phyloP scores from a whole-genome alignment of 345 rosid genomes.

The Firmiana major region DNA sequence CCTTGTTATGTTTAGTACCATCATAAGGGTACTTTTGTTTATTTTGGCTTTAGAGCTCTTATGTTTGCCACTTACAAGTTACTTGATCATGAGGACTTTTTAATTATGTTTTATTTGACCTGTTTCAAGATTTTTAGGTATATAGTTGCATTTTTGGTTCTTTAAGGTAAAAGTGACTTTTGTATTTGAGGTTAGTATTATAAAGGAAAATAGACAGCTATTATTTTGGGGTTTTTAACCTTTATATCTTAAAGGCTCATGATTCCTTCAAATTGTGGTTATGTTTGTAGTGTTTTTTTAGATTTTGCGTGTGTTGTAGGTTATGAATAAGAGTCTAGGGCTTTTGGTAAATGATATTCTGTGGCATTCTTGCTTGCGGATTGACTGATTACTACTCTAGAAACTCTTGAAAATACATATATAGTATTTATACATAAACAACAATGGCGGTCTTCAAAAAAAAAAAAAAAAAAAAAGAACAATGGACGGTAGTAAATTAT shows the following conservation, averaged over 20 bases:
- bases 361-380: not conserved
- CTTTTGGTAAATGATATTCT: not conserved
- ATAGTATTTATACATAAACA: not conserved
- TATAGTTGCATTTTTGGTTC: not conserved
- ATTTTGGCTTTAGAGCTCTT: not conserved
- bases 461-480: not conserved
- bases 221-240: not conserved
- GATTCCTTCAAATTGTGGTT: not conserved
- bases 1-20: not conserved
- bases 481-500: not conserved
- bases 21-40: not conserved
- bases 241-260: not conserved
- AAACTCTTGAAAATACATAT: not conserved
- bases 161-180: not conserved
- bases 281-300: not conserved
- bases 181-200: not conserved
- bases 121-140: not conserved
- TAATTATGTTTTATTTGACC: not conserved
- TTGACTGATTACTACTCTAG: not conserved
- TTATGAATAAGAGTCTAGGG: not conserved
- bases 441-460: not conserved
- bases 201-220: not conserved
- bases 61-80: not conserved
- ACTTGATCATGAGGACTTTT: not conserved
- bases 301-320: not conserved